phyloP scores from a whole-genome alignment of 345 rosid species.

The Pugionium dolabratum region DNA sequence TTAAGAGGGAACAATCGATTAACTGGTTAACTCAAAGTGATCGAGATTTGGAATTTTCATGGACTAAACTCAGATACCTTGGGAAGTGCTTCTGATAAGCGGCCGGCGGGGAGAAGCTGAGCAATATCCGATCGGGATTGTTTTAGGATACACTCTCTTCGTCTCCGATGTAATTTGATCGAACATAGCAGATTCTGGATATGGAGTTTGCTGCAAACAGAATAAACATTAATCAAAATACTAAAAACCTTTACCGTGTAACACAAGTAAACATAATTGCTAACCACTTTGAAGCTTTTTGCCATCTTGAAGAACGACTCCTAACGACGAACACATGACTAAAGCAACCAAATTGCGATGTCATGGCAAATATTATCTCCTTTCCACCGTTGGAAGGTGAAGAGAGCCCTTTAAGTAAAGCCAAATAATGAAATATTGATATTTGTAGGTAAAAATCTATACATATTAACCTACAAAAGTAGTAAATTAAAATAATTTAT shows the following conservation, averaged over 20 bases:
- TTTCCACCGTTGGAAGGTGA: slow-evolving; percentile 16
- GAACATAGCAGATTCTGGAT: slow-evolving; percentile 30
- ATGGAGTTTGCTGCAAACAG: slow-evolving; percentile 38
- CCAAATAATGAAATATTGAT: neutral
- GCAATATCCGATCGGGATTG: slow-evolving; percentile 42
- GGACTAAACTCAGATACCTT: slow-evolving; percentile 29
- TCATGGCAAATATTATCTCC: neutral
- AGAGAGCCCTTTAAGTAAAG: slow-evolving; percentile 2
- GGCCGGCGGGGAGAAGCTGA: slow-evolving; percentile 30
- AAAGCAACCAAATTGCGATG: slow-evolving; percentile 9
- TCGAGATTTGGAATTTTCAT: neutral
- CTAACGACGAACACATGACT: slow-evolving; percentile 2
- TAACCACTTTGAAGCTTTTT: slow-evolving; percentile 37
- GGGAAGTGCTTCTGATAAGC: slow-evolving; percentile 31
- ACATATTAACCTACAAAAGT: neutral
- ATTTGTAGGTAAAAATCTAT: neutral
- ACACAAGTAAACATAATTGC: slow-evolving; percentile 1
- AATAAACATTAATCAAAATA: neutral
- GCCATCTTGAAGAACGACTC: slow-evolving; percentile 27
- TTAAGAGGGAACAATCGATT: neutral
- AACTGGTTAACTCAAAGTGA: neutral
- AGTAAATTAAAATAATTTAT: neutral
- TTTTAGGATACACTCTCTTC: slow-evolving; percentile 40
- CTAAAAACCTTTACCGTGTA: neutral
- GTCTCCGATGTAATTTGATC: slow-evolving; percentile 30